phyloP scores from a whole-genome alignment of 1,284 basidiomycete genomes.

The Puccinia triticina region DNA sequence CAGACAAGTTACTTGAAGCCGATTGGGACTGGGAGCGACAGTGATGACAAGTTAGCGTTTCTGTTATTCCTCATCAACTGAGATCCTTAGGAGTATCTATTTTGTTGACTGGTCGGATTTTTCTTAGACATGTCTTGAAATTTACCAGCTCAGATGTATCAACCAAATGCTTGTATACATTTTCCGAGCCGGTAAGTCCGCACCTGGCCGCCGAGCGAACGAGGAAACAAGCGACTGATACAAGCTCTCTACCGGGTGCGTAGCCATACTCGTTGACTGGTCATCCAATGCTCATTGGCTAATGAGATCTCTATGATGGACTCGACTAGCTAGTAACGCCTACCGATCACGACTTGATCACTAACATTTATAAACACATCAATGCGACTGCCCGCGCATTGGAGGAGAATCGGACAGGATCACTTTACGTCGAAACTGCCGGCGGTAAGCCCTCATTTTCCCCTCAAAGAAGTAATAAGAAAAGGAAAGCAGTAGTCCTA shows the following conservation, averaged over 20 bases:
- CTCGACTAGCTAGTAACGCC: constrained; percentile 55
- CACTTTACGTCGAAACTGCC: constrained; percentile 89
- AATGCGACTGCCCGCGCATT: constrained; percentile 66
- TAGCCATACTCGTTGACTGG: constrained; percentile 45
- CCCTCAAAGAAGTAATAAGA: constrained; percentile 2
- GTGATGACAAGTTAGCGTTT: constrained; percentile 79
- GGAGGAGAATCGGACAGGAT: constrained; percentile 60
- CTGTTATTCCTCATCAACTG: constrained; percentile 61
- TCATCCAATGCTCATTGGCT: constrained; percentile 54
- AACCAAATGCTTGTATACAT: constrained; percentile 78
- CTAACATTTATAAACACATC: constrained; percentile 68
- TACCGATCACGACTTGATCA: constrained; percentile 70
- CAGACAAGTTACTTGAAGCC: constrained; percentile 83
- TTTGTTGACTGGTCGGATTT: constrained; percentile 20
- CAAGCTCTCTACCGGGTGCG: constrained; percentile 62
- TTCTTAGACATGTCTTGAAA: constrained; percentile 70
- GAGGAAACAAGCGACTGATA: constrained; percentile 58
- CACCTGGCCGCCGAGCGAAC: constrained; percentile 75
- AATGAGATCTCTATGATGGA: constrained; percentile 6
- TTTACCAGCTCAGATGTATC: constrained; percentile 66
- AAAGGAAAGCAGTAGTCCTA: not conserved
- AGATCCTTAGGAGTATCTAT: not conserved
- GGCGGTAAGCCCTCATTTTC: constrained; percentile 70
- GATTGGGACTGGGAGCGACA: constrained; percentile 76
- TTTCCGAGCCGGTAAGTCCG: constrained; percentile 86